Evolutionary conservation across 1,284 basidiomycete genomes (phyloP), one percentile per base, ranked within the genome.

Genomic region (Ustilago vetiveriae): DNA sequence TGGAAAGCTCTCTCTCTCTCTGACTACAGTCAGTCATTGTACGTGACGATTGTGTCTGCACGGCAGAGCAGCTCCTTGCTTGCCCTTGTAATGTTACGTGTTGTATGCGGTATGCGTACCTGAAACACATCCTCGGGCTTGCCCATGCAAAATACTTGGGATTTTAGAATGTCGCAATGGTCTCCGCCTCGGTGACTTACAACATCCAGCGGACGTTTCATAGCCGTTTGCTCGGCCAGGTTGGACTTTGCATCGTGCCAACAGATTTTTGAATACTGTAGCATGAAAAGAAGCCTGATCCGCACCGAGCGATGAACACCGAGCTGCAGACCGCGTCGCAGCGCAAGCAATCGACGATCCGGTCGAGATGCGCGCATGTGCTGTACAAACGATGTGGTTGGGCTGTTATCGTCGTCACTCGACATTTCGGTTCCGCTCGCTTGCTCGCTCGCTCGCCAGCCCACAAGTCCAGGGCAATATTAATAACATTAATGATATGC

Each of bases 171-270:
- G 17, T 33, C 26, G 26, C 19, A 29, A 27, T 19, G 26, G 8
- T 35, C 33, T 41, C 33, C 26, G 58, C 53, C 53, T 64, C 60
- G 60, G 60, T 14, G 13, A 6, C 27, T 29, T 29, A 7, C 27
- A 29, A 6, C 27, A 13, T 13, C 27, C 27, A 29, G 27, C 27
- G 6, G 27, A 29, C 27, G 27, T 13, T 6, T 13, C 6, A 29
- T 7, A 29, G 13, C 13, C 7, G 27, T 29, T 29, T 29, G 27
- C 27, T 29, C 27, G 27, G 27, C 27, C 7, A 29, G 6, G 27
- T 29, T 13, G n/a, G n/a, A n/a, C n/a, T n/a, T n/a, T n/a, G n/a
- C n/a, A n/a, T n/a, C n/a, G n/a, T n/a, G n/a, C n/a, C n/a, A n/a
- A n/a, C n/a, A n/a, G n/a, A 30, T 14, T 10, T 30, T 8, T 14